Percentiles rank a stretch among this genome's conserved stretches.
These are phyloP conservation scores for Solanum peruvianum DNA, from an alignment of 257 asterid species.

Conservation along the genomic window DNA sequence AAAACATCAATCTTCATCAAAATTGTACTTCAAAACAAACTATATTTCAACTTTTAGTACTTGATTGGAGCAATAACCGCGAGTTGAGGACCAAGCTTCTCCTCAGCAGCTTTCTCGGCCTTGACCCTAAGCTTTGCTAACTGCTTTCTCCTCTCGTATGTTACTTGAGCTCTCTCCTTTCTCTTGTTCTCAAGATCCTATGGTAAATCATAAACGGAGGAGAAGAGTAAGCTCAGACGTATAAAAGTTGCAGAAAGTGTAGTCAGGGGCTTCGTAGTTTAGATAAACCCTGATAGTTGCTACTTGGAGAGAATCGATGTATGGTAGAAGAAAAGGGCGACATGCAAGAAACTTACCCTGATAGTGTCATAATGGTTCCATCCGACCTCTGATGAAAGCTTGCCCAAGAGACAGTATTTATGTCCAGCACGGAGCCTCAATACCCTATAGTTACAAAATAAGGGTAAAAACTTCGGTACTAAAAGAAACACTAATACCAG, in stretches of 20 bases:
- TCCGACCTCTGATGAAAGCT: constrained; percentile 1
- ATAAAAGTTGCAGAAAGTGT: not conserved
- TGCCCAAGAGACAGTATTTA: not conserved
- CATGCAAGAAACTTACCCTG: not conserved
- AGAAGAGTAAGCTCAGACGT: not conserved
- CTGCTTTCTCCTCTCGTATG: not conserved
- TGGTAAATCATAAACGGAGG: not conserved
- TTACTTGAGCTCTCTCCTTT: not conserved
- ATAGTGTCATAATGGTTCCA: not conserved
- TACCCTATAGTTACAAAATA: not conserved
- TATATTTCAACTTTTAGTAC: not conserved
- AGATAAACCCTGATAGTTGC: not conserved
- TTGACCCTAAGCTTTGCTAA: not conserved
- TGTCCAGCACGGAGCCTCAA: not conserved
- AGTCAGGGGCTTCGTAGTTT: not conserved
- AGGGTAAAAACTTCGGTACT: not conserved
- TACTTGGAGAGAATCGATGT: not conserved
- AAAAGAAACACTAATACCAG: not conserved
- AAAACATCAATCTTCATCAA: not conserved
- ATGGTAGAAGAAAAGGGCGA: not conserved
- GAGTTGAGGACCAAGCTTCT: not conserved
- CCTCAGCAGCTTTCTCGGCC: not conserved
- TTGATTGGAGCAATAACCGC: not conserved
- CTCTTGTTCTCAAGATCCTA: not conserved
- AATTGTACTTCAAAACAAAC: not conserved